Evolutionary conservation across 1,284 basidiomycete genomes (phyloP).

Genomic region (Ganoderma lingzhi): DNA sequence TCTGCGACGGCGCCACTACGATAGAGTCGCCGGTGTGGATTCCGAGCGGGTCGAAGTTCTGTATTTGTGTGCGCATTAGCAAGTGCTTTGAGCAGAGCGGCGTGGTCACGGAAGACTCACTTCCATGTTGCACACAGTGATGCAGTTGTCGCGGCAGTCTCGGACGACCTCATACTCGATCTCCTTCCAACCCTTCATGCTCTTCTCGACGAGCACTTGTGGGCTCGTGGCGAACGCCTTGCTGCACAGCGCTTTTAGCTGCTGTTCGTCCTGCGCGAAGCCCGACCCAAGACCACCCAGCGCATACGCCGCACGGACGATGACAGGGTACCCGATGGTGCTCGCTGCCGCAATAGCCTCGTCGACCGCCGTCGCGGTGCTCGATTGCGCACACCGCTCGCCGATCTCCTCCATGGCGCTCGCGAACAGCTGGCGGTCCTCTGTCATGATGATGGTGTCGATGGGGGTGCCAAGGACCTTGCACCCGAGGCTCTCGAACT

Average conservation of each 20-base stretch:
- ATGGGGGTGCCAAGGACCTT: constrained; percentile 97
- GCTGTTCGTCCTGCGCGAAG: constrained; percentile 90
- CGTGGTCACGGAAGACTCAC: constrained; percentile 53
- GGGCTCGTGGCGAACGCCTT: constrained; percentile 98
- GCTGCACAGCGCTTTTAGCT: constrained; percentile 87
- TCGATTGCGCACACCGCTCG: constrained; percentile 92
- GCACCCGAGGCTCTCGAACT: constrained; percentile 89
- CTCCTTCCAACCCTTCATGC: constrained; percentile 99
- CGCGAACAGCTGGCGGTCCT: constrained; percentile 96
- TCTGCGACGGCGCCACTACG: constrained; percentile 97
- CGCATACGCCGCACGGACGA: constrained; percentile 96
- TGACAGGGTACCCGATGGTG: constrained; percentile 95
- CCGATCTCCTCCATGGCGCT: constrained; percentile 96
- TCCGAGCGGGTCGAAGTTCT: constrained; percentile 99
- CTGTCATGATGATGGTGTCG: constrained; percentile 96
- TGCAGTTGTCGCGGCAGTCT: constrained; percentile 97
- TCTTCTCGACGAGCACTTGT: constrained; percentile 97
- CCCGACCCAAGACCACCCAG: constrained; percentile 96
- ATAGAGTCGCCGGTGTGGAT: constrained; percentile 99
- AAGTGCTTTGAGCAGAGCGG: constrained; percentile 16
- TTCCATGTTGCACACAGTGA: constrained; percentile 99
- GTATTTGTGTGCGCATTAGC: not conserved
- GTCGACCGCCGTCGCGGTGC: constrained; percentile 84
- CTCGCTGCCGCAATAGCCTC: constrained; percentile 89
- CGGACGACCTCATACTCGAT: constrained; percentile 99